Conservation (phyloP, 2,329 filamentous ascomycete genomes). For the Xylaria polymorpha region DNA sequence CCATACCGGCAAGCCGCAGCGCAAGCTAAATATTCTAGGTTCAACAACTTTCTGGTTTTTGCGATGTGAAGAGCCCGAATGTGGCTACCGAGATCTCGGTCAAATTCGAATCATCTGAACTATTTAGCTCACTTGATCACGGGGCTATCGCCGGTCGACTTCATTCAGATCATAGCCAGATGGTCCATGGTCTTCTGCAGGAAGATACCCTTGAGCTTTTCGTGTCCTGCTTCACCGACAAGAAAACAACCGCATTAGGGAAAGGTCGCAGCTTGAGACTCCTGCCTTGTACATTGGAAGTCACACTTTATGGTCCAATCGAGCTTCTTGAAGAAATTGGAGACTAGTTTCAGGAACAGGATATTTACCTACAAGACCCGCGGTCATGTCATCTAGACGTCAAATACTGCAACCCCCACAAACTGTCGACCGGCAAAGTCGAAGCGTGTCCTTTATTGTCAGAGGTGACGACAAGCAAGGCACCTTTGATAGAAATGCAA, state of each 20-base stretch:
- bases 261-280: neutral
- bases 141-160: neutral
- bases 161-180: slow-evolving; percentile 7
- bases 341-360: slow-evolving; percentile 48
- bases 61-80: neutral
- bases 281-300: slow-evolving; percentile 43
- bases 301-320: slow-evolving; percentile 50
- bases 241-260: neutral
- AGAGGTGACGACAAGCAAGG: neutral
- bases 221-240: neutral
- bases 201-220: slow-evolving; percentile 11
- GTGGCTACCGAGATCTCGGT: neutral
- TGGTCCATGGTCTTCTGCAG: slow-evolving; percentile 9
- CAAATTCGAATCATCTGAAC: neutral
- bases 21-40: neutral
- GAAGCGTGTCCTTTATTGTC: slow-evolving; percentile 12
- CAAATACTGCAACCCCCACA: slow-evolving; percentile 54
- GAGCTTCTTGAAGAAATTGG: slow-evolving; percentile 48
- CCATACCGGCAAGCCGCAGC: neutral
- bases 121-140: slow-evolving; percentile 1
- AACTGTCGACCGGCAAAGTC: slow-evolving; percentile 44
- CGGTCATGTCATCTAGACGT: slow-evolving; percentile 44
- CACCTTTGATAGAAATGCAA: neutral
- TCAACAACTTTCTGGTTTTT: slow-evolving; percentile 7
- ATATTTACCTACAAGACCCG: slow-evolving; percentile 53